Evolutionary conservation across 805 yeast genomes (phyloP).

Genomic region (Zygoascus flipseniorum): DNA sequence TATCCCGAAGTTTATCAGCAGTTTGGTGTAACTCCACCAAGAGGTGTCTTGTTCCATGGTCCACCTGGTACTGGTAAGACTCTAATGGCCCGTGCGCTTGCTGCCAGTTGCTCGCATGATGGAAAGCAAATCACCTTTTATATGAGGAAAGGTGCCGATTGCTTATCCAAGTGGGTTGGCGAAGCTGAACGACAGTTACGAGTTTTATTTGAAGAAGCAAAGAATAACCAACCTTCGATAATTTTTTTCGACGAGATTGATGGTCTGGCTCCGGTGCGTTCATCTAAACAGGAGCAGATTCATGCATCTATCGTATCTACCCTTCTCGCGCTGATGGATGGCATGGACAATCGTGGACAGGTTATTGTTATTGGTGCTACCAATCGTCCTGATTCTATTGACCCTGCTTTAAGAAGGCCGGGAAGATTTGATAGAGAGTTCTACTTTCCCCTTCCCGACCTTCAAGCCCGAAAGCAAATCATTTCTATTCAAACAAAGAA

Average conservation of each 20-base stretch:
- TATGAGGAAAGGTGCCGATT: conserved; percentile 98
- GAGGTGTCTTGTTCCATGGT: conserved; percentile 96
- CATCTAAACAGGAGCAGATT: conserved; percentile 95
- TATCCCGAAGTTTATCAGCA: conserved; percentile 90
- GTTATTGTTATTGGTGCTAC: conserved; percentile 98
- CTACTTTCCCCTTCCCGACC: conserved; percentile 88
- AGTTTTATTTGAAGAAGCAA: conserved; percentile 89
- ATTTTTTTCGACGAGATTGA: conserved; percentile 97
- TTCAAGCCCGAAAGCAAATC: conserved; percentile 69
- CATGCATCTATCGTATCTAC: conserved; percentile 97
- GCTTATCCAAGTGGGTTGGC: conserved; percentile 97
- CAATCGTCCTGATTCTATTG: conserved; percentile 95
- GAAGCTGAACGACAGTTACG: conserved; percentile 95
- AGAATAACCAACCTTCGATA: conserved; percentile 89
- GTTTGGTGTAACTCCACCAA: conserved; percentile 88
- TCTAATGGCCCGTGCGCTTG: conserved; percentile 93
- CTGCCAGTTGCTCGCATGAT: conserved; percentile 85
- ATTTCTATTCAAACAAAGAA: conserved; percentile 76
- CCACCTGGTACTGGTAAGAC: conserved; percentile 99
- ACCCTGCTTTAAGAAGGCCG: conserved; percentile 93
- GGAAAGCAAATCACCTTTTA: conserved; percentile 85
- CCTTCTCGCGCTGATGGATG: conserved; percentile 92
- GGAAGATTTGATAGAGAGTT: conserved; percentile 97
- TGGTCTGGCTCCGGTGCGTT: conserved; percentile 95
- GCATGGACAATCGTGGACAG: conserved; percentile 98